Evolutionary conservation across 2,329 filamentous ascomycete species (phyloP), one percentile per base, ranked within the genome.

Genomic region (Huntiella abstrusa): DNA sequence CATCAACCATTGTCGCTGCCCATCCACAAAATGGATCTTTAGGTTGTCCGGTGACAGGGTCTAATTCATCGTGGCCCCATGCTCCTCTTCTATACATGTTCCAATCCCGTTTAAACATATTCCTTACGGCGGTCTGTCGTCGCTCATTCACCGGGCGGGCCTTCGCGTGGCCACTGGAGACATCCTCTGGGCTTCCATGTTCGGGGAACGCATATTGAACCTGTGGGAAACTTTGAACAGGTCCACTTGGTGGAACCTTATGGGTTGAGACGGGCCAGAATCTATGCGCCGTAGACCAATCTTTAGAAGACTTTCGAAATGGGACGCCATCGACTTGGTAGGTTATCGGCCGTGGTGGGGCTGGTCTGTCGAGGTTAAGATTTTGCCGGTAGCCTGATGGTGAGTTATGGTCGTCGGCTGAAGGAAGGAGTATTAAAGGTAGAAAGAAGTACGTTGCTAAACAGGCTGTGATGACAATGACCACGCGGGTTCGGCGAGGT

Each of bases 1-100:
- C 60, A 54, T 80, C 75, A 17, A 79, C 67, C 43, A 78, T 56
- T 0, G 73, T 76, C 2, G 73, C 74, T 1, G 64, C 72, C 65
- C 71, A 75, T 17, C 68, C 67, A 7, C 69, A 68, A 53, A 72
- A 72, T 0, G 59, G 58, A 47, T 69, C 64, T 48, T 63, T 68
- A 13, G 55, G 61, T n/a, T 55, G 54, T 36, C 68, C 69, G 13
- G 62, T 62, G 2, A 73, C 58, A 8, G 70, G 70, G 19, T 58
- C 55, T 6, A 74, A 55, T 56, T 74, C 70, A 51, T 75, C 70
- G 12, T 63, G 58, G 41, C 66, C 55, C 69, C 70, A 74, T 1
- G 71, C 71, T 44, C 66, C 55, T 39, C 62, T 55, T 50, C 64
- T 69, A 55, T 76, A 76, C 22, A 67, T 64, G 10, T 62, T 57